Conservation (phyloP, 345 rosid genomes). For the Bruguiera parviflora region DNA sequence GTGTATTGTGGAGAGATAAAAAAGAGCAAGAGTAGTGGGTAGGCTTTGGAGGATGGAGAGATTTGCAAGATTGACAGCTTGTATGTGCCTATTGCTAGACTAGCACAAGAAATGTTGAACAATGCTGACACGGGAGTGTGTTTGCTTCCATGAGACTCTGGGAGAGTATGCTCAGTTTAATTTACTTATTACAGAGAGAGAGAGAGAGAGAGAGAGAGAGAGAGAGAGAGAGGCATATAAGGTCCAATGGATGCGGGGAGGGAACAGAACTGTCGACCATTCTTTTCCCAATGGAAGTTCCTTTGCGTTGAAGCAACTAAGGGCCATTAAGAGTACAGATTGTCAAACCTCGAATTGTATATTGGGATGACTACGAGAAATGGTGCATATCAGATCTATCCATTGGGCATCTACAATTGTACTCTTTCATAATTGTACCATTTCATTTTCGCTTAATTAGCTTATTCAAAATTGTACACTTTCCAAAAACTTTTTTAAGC, state of each 20-base stretch:
- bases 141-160: slow-evolving; percentile 38
- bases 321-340: slow-evolving; percentile 34
- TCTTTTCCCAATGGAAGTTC: slow-evolving; percentile 42
- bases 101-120: slow-evolving; percentile 18
- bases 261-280: slow-evolving; percentile 35
- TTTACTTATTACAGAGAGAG: neutral
- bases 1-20: neutral
- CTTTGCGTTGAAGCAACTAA: slow-evolving; percentile 67
- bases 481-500: no score
- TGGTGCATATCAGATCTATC: neutral
- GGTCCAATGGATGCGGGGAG: slow-evolving; percentile 40
- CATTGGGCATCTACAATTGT: neutral
- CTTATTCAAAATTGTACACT: no score
- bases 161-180: slow-evolving; percentile 1
- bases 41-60: neutral
- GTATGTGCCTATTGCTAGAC: slow-evolving; percentile 13
- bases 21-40: neutral
- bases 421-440: neutral
- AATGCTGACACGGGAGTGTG: slow-evolving; percentile 20
- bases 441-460: no score
- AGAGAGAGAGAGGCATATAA: slow-evolving; percentile 21
- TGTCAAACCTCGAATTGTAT: slow-evolving; percentile 44
- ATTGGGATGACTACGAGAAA: neutral
- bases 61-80: slow-evolving; percentile 20
- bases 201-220: neutral